Base-by-base conservation (phyloP, 2,329 filamentous ascomycete genomes). In the Didymella pomorum region DNA sequence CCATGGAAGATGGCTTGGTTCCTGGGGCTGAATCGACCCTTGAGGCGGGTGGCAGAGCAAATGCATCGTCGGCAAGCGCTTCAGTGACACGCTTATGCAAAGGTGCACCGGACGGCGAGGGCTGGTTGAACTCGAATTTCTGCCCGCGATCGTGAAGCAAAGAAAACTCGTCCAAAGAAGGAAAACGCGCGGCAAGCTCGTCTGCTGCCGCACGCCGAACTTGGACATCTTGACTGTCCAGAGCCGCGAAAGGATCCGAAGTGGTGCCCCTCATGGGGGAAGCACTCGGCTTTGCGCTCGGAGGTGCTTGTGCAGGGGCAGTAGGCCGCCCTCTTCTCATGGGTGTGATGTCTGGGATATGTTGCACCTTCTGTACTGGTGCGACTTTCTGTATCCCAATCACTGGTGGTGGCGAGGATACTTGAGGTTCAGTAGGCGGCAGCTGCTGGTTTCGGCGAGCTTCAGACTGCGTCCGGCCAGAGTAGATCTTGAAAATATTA, bases 81-180 rank as follows among this genome's bases (percentile, higher is more conserved):
- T 93, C 87, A 0, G 89, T 86, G 9, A 95, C 86, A 60, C 87
- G 84, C 69, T 90, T 86, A 29, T 84, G 87, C 16, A 92, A 76
- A 63, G 78, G 77, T 11, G 79, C 77, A 11, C 75, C 76, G 37
- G 79, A 77, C 23, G 83, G 80, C 39, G 69, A 63, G 28, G 64
- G 51, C 42, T 81, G 77, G 1, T 68, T 89, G 73, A 97, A 97
- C 53, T 94, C 89, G 68, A 97, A 97, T 59, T 92, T 93, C 60
- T 86, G 80, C 3, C 91, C 90, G 61, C 91, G 86, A 62, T 98
- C 93, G 67, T 96, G 92, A 43, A 97, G 80, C 18, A 99, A 81
- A 3, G 94, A 89, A 72, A 99, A 99, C 67, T 98, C 92, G 70
- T 98, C 93, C 23, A 99, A 82, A 6, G 92, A 93, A 0, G 95